Percentiles rank a stretch among this genome's conserved stretches.
Conservation (phyloP, 2,329 filamentous ascomycete species). For the Colletotrichum nymphaeae region DNA sequence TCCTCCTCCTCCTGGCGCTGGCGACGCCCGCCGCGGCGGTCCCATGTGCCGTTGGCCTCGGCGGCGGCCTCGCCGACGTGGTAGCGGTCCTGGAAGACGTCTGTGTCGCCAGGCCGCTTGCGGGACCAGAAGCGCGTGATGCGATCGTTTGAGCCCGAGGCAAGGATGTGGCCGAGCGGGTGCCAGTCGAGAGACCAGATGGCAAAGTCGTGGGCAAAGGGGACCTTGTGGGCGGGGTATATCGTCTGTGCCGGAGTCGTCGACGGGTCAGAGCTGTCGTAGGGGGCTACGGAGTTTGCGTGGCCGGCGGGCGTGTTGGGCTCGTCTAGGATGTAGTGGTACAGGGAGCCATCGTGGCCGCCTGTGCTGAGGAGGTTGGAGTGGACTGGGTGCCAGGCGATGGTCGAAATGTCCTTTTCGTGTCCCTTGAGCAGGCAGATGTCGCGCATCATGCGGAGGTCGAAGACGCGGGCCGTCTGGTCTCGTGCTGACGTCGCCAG, state of each 20-base stretch:
- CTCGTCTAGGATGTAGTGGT: conserved; percentile 96
- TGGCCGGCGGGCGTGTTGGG: conserved; percentile 85
- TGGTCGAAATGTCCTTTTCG: conserved; percentile 93
- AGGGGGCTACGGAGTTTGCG: conserved; percentile 79
- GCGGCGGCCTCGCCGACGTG: conserved; percentile 95
- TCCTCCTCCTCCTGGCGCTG: conserved; percentile 93
- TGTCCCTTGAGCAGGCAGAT: conserved; percentile 93
- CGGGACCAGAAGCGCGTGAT: conserved; percentile 98
- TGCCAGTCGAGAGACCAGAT: conserved; percentile 99
- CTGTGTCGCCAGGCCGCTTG: conserved; percentile 86
- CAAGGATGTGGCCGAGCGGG: conserved; percentile 92
- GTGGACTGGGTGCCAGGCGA: conserved; percentile 95
- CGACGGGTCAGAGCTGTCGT: conserved; percentile 83
- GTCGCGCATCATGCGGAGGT: conserved; percentile 98
- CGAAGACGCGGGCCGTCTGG: conserved; percentile 92
- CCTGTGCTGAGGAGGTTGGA: conserved; percentile 90
- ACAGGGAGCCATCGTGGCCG: conserved; percentile 87
- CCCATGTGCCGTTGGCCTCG: conserved; percentile 95
- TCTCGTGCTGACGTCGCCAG: conserved; percentile 94
- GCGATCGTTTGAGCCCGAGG: conserved; percentile 95
- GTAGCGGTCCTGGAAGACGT: conserved; percentile 88
- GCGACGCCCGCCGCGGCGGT: conserved; percentile 79
- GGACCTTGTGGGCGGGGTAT: conserved; percentile 87
- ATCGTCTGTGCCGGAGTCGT: conserved; percentile 90
- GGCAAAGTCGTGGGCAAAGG: conserved; percentile 91